These are phyloP conservation scores for Septoria petroselini DNA, from an alignment of 2,329 filamentous ascomycete genomes.

Conservation along the genomic window DNA sequence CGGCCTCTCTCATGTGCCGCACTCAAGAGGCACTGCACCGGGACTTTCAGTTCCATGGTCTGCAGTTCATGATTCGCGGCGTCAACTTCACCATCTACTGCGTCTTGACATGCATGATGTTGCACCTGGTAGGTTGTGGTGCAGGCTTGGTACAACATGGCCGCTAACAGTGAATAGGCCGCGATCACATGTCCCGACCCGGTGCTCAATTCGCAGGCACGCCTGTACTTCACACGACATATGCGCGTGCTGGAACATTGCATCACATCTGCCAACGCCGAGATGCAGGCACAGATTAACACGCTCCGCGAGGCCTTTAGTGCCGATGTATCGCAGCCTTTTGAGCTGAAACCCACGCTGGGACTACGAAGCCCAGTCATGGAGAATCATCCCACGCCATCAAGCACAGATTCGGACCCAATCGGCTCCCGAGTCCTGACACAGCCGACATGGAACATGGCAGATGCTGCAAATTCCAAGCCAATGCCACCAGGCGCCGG, in stretches of 20 bases:
- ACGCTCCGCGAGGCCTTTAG: slow-evolving; percentile 88
- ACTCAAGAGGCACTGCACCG: slow-evolving; percentile 80
- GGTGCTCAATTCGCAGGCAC: slow-evolving; percentile 77
- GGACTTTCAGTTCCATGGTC: slow-evolving; percentile 71
- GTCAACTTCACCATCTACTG: slow-evolving; percentile 96
- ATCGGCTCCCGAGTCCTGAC: slow-evolving; percentile 14
- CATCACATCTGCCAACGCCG: slow-evolving; percentile 74
- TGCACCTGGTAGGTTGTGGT: slow-evolving; percentile 72
- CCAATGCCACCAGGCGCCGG: slow-evolving; percentile 28
- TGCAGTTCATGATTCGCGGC: slow-evolving; percentile 88
- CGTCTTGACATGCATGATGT: slow-evolving; percentile 83
- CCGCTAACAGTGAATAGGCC: slow-evolving; percentile 52
- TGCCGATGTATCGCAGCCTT: slow-evolving; percentile 76
- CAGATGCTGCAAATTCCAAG: slow-evolving; percentile 25
- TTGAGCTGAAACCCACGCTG: slow-evolving; percentile 83
- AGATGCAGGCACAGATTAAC: slow-evolving; percentile 86
- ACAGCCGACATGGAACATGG: slow-evolving; percentile 26
- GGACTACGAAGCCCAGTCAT: slow-evolving; percentile 62
- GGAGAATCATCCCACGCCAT: slow-evolving; percentile 37
- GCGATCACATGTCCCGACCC: slow-evolving; percentile 91
- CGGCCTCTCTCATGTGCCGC: slow-evolving; percentile 80
- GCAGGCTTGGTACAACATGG: background rate
- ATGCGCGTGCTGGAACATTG: slow-evolving; percentile 91
- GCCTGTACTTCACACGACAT: slow-evolving; percentile 85
- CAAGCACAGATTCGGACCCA: slow-evolving; percentile 22